phyloP scores from a whole-genome alignment of 1,284 basidiomycete genomes.

The Pascua sp. region DNA sequence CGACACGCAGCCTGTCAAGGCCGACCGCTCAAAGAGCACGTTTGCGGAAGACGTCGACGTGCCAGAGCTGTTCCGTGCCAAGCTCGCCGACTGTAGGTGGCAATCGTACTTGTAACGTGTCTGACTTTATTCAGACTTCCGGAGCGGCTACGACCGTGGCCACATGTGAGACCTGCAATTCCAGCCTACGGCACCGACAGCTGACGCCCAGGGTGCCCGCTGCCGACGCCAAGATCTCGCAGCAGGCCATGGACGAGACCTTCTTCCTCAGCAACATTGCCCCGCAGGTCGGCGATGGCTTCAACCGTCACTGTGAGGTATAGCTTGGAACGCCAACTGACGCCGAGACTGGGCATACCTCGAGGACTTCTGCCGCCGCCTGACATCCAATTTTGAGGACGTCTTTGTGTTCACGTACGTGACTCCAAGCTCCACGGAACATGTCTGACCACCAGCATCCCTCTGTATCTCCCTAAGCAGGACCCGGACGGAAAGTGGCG shows the following conservation, averaged over 20 bases:
- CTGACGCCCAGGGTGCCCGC: constrained; percentile 72
- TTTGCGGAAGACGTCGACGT: constrained; percentile 82
- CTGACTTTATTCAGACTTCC: constrained; percentile 59
- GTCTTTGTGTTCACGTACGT: constrained; percentile 88
- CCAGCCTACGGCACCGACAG: background rate
- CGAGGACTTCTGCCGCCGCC: constrained; percentile 89
- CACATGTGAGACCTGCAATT: constrained; percentile 63
- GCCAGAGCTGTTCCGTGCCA: constrained; percentile 77
- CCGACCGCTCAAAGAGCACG: constrained; percentile 70
- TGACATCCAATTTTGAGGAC: constrained; percentile 81
- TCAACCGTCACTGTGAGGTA: constrained; percentile 86
- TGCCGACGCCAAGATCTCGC: constrained; percentile 81
- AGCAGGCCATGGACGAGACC: constrained; percentile 95
- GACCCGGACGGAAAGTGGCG: constrained; percentile 88
- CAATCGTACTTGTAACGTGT: no score
- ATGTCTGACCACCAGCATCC: constrained; percentile 54
- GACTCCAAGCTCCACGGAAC: background rate
- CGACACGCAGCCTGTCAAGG: constrained; percentile 49
- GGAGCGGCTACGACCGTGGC: constrained; percentile 91
- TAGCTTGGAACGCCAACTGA: background rate
- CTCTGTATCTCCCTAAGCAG: constrained; percentile 86
- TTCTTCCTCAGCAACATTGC: constrained; percentile 95
- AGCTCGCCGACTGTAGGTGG: constrained; percentile 65
- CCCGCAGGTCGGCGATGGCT: constrained; percentile 94
- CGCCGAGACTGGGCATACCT: constrained; percentile 86